These are phyloP conservation scores for Lactifluus pinguis DNA, from an alignment of 768 basidiomycete genomes.

Conservation along the genomic window DNA sequence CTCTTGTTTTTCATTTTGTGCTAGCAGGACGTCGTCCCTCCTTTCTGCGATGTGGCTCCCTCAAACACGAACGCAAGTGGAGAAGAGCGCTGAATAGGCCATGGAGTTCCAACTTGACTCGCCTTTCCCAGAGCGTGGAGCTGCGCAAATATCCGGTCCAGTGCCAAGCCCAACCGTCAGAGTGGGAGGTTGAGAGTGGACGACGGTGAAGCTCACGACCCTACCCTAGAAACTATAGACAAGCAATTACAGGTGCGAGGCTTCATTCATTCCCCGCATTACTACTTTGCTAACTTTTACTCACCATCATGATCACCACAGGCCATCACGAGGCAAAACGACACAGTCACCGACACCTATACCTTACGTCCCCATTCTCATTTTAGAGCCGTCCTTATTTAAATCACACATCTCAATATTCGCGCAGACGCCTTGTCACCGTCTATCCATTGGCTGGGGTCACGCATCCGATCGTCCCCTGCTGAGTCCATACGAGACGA, in stretches of 20 bases:
- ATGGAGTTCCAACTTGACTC: too few relatives aligned
- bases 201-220: too few relatives aligned
- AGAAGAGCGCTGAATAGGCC: too few relatives aligned
- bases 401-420: slow-evolving; percentile 76
- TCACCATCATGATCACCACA: slow-evolving; percentile 21
- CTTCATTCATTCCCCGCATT: background rate
- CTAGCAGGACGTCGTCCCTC: too few relatives aligned
- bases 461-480: slow-evolving; percentile 88
- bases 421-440: slow-evolving; percentile 93
- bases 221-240: background rate
- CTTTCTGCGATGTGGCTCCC: too few relatives aligned
- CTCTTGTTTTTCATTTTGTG: too few relatives aligned
- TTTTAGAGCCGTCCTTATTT: slow-evolving; percentile 88
- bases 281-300: background rate
- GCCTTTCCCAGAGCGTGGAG: too few relatives aligned
- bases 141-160: too few relatives aligned
- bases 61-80: too few relatives aligned
- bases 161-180: too few relatives aligned
- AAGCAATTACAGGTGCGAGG: slow-evolving; percentile 64
- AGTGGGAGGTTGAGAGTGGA: too few relatives aligned
- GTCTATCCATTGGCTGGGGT: slow-evolving; percentile 97
- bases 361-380: slow-evolving; percentile 81
- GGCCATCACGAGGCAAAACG: slow-evolving; percentile 68
- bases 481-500: slow-evolving; percentile 88
- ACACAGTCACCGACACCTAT: slow-evolving; percentile 43